Evolutionary conservation across 1,139 yeast genomes (phyloP).

Genomic region (Hyphopichia buzzinii): DNA sequence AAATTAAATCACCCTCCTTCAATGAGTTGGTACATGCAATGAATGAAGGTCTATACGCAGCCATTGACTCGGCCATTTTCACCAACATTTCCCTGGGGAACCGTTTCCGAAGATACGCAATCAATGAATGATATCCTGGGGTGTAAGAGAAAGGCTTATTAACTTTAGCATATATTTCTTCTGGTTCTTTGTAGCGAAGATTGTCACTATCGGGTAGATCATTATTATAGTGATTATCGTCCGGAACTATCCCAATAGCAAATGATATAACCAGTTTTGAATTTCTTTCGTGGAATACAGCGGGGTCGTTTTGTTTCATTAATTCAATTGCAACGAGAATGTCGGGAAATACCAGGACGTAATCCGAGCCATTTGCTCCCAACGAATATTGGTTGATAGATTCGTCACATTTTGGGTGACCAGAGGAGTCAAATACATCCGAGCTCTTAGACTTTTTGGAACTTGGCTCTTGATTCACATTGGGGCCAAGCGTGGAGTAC

Average conservation of each 20-base stretch:
- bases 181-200: constrained; percentile 58
- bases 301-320: constrained; percentile 40
- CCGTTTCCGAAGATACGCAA: constrained; percentile 68
- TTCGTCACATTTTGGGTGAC: constrained; percentile 37
- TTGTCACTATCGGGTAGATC: constrained; percentile 15
- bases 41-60: constrained; percentile 85
- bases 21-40: constrained; percentile 88
- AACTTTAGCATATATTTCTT: constrained; percentile 76
- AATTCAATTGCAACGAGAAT: constrained; percentile 49
- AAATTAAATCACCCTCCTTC: constrained; percentile 86
- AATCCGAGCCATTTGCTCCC: constrained; percentile 43
- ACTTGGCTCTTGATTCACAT: constrained; percentile 1
- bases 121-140: constrained; percentile 82
- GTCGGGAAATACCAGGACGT: constrained; percentile 50
- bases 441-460: constrained; percentile 2
- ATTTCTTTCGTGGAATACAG: constrained; percentile 38
- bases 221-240: constrained; percentile 28
- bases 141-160: constrained; percentile 81
- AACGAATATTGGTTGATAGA: constrained; percentile 59
- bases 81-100: constrained; percentile 71
- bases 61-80: constrained; percentile 84
- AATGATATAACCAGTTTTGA: constrained; percentile 50
- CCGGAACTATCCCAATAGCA: constrained; percentile 50
- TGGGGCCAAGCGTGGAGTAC: background rate
- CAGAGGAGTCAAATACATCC: constrained; percentile 8